A percentile compares a stretch with the other conserved stretches of the same genome.
These are phyloP conservation scores for Tetratostichococcus sp. DNA, from an alignment of 139 green algal genomes.

Conservation along the genomic window DNA sequence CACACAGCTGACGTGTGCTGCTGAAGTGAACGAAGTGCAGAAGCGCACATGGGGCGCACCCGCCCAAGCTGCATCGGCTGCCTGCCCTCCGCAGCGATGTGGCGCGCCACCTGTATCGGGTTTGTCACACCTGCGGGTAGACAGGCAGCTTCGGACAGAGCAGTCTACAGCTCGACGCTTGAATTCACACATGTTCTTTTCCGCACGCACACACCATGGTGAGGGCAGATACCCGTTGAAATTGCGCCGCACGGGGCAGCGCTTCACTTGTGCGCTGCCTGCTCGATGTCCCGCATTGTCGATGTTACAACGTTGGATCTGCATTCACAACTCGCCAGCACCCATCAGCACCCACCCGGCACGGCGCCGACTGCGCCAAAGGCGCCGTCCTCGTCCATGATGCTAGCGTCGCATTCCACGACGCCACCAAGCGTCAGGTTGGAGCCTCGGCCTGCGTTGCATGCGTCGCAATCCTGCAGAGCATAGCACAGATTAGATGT, in stretches of 20 bases:
- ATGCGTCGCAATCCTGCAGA: conserved; percentile 52
- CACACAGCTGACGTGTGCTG: too few relatives aligned
- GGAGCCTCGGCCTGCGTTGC: conserved; percentile 74
- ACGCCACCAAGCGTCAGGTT: conserved; percentile 64
- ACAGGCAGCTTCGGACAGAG: too few relatives aligned
- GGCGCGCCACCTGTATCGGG: conserved; percentile 43
- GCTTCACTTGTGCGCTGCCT: too few relatives aligned
- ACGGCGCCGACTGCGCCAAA: conserved; percentile 71
- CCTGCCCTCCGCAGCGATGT: conserved; percentile 41
- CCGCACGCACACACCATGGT: too few relatives aligned
- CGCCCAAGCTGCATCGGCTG: conserved; percentile 58
- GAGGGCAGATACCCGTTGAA: background rate
- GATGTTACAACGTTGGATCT: too few relatives aligned
- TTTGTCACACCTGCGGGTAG: conserved; percentile 67
- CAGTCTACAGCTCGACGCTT: background rate
- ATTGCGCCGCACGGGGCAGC: too few relatives aligned
- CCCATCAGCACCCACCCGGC: conserved; percentile 34
- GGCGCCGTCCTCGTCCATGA: conserved; percentile 57
- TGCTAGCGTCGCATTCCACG: conserved; percentile 78
- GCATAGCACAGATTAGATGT: background rate
- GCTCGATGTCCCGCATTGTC: too few relatives aligned
- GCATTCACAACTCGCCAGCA: too few relatives aligned
- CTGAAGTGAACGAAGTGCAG: background rate
- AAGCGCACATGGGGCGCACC: conserved; percentile 68
- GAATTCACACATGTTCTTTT: too few relatives aligned